Evolutionary conservation across 352 stramenopile species (phyloP), one percentile per base, ranked within the genome.

Genomic region (Pythium grandisporangium): DNA sequence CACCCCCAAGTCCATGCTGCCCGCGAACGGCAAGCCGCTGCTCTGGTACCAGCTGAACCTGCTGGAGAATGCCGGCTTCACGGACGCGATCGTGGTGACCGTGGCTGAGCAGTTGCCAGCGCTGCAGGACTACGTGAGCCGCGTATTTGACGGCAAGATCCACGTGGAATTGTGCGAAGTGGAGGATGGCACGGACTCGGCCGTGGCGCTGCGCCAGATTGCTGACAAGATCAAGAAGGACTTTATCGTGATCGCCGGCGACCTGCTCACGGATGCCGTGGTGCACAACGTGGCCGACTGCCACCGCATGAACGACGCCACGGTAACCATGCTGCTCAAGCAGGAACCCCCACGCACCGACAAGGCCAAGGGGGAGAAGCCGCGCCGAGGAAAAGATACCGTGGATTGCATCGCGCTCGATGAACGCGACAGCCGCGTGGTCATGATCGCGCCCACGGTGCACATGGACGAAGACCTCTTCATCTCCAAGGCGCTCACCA

Each of bases 381-480:
- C 72, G 8, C 66, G 75, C 20, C 64, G 75, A 7, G 78, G 89
- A 16, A 85, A 87, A 25, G 77, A 91, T 48, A 80, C 88, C 65
- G 83, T 71, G 30, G 77, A 91, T 52, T 91, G 75, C 48, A 79
- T 91, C 50, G 78, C 63, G 2, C 61, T 91, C 6, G 61, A 73
- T 1, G 61, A 80, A 35, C 68, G 76, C 45, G 68, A 85, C 34
- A 66, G 77, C 46, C 75, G 78, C 36, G 73, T 91, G 5, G 71
- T 88, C 20, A 42, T 85, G 11, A 52, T 86, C 17, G 70, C 70
- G 20, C 74, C 84, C 41, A 70, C 70, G 2, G 72, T 89, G 52
- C 77, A 86, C 53, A 80, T 86, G 66, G 84, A 82, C 50, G 74
- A 91, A 51, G 70, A 87, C 51, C 51, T 90, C 55, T 80, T 81